phyloP scores from a whole-genome alignment of 805 yeast genomes.

The Barnettozyma wickerhamii region DNA sequence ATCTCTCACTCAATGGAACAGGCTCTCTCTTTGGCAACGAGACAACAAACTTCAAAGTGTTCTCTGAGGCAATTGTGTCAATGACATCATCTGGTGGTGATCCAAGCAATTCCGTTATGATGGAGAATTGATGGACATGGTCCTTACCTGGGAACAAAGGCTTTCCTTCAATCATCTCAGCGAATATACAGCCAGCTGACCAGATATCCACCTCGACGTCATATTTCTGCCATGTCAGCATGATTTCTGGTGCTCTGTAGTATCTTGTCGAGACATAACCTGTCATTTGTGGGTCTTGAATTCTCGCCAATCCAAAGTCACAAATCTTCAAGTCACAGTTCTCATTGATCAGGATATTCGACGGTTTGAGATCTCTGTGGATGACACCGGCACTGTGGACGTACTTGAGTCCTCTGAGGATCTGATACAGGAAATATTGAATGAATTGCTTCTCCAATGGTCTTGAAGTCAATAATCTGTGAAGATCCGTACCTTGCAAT shows the following conservation, averaged over 20 bases:
- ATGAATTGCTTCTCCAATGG: slow-evolving; percentile 96
- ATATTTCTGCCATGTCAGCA: slow-evolving; percentile 98
- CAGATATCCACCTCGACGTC: slow-evolving; percentile 96
- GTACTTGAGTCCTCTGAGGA: slow-evolving; percentile 81
- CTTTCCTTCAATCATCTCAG: slow-evolving; percentile 96
- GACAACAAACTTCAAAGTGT: slow-evolving; percentile 89
- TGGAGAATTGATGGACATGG: slow-evolving; percentile 96
- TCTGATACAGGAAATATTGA: slow-evolving; percentile 94
- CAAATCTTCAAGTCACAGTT: slow-evolving; percentile 89
- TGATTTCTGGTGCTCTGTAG: slow-evolving; percentile 97
- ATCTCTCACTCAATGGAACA: slow-evolving; percentile 79
- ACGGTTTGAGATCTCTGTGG: slow-evolving; percentile 85
- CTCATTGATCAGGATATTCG: slow-evolving; percentile 80
- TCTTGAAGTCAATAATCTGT: slow-evolving; percentile 82
- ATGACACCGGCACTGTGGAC: slow-evolving; percentile 92
- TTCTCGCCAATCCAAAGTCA: slow-evolving; percentile 93
- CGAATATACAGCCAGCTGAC: slow-evolving; percentile 96
- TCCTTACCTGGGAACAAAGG: slow-evolving; percentile 98
- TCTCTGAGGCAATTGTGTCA: slow-evolving; percentile 93
- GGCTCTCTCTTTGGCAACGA: slow-evolving; percentile 92
- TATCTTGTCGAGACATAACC: slow-evolving; percentile 95
- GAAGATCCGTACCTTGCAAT: slow-evolving; percentile 94
- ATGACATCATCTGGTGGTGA: slow-evolving; percentile 96
- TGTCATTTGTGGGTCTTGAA: slow-evolving; percentile 99
- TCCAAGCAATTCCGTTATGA: slow-evolving; percentile 93